Base-by-base conservation (phyloP, 2,329 filamentous ascomycete species). In the Sordariomycetes sp. region DNA sequence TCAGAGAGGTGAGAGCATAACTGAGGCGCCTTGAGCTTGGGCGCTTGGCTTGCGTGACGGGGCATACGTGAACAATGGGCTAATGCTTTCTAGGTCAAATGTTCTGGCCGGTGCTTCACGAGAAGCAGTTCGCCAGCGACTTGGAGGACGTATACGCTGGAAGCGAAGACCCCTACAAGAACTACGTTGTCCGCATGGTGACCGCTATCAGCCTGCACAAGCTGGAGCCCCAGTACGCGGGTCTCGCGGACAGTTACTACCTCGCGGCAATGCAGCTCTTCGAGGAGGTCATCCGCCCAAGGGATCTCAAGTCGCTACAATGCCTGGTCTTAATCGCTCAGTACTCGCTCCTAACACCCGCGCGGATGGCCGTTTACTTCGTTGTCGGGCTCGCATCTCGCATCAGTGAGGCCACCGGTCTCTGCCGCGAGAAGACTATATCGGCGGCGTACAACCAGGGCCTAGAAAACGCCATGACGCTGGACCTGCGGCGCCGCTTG, bases 121-220 rank as follows among this genome's bases (percentile, higher is more conserved):
- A 97, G 68, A 86, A 85, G 24, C 82, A 84, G 12, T 89, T 97
- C 61, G 79, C 82, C 28, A 76, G 80, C 61, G 89, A 96, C 61
- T 76, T 97, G 37, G 82, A 95, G 59, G 86, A 87, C 34, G 90
- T 96, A 3, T 95, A 93, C 67, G 78, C 81, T 61, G 88, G 88
- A 55, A 87, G 85, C 58, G 60, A 61, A 40, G 89, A 96, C 64
- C 79, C 90, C 0, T 93, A 92, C 69, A 86, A 92, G 67, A 91
- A 94, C 65, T 97, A 97, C 66, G 82, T 93, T 52, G 76, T 95
- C 55, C 86, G 90, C 59, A 92, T 97, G 83, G 90, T 97, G 57
- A 85, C 97, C 67, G 93, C 94, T 34, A 96, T 97, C 66, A 93
- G 90, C 69, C 82, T 97, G 71, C 93, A 97, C 71, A 96, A 95